Evolutionary conservation across 192 early-diverging fungal genomes (phyloP).

Genomic region (Paraglomus occultum): DNA sequence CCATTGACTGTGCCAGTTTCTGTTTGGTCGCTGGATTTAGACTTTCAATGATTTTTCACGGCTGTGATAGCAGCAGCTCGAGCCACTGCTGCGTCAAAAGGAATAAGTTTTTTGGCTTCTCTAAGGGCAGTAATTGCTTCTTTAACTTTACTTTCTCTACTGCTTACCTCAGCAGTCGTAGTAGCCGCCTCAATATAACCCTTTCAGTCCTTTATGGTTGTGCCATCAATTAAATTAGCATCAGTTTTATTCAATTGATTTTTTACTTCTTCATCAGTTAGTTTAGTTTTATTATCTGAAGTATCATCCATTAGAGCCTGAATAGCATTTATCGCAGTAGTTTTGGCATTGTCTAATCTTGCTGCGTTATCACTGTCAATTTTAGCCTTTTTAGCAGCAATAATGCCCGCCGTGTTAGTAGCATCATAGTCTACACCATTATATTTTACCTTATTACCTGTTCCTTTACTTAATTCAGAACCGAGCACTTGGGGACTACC

Average conservation of each 20-base stretch:
- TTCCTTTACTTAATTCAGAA: not conserved
- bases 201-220: not conserved
- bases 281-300: not conserved
- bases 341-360: not conserved
- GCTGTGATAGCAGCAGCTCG: not conserved
- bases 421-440: not conserved
- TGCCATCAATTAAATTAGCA: not conserved
- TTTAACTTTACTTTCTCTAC: not conserved
- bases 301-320: not conserved
- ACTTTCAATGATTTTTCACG: constrained; percentile 1
- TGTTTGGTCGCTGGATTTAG: constrained; percentile 2
- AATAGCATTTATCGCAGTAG: not conserved
- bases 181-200: not conserved
- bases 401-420: not conserved
- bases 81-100: not conserved
- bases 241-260: constrained; percentile 1
- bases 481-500: not conserved
- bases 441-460: not conserved
- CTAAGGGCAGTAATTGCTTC: not conserved
- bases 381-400: constrained; percentile 10
- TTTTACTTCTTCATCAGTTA: constrained; percentile 3
- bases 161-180: not conserved
- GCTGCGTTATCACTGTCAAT: not conserved
- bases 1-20: constrained; percentile 12
- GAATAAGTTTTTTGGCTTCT: not conserved